Evolutionary conservation across 257 asterid genomes (phyloP), one percentile per base, ranked within the genome.

Genomic region (Scutellaria baicalensis): DNA sequence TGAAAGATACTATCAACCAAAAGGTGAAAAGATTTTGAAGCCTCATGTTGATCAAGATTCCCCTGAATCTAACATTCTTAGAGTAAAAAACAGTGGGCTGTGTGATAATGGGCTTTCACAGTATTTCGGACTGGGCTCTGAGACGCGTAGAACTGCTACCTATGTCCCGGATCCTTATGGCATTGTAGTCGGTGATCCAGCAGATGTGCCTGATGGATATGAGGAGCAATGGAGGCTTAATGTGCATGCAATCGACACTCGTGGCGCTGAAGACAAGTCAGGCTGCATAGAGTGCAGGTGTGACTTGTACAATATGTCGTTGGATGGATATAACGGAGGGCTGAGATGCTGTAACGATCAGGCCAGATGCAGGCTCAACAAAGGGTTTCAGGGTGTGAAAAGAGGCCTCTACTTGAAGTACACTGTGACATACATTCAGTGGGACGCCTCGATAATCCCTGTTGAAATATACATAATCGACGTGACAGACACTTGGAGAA

Each of bases 271-370:
- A 8, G 86, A 88, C 59, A 75, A 55, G 80, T 59, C 70, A 48
- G 92, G 90, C 5, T 88, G 95, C 80, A 81, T 81, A 1, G 95
- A 88, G 61, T 88, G 93, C 14, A 47, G 80, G 79, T 83, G 90
- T 50, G 82, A 75, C 71, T 80, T 88, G 6, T 88, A 86, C 73
- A 88, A 86, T 60, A 77, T 74, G 3, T 84, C 86, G 1, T n/a
- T 38, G 16, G 85, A 83, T 57, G 78, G 59, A 0, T 89, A 89
- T 65, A 13, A 63, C 6, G 94, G 94, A 44, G 95, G 96, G 12
- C 12, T 89, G 74, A 63, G 59, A 56, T 89, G 96, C 56, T 86
- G 96, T 67, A 55, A 79, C 60, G 92, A 89, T 43, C 79, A 43
- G 74, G 70, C 81, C 20, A 78, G 78, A 57, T 89, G 96, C 61